phyloP scores from a whole-genome alignment of 2,329 filamentous ascomycete genomes.

The Rhinocladiella mackenziei region DNA sequence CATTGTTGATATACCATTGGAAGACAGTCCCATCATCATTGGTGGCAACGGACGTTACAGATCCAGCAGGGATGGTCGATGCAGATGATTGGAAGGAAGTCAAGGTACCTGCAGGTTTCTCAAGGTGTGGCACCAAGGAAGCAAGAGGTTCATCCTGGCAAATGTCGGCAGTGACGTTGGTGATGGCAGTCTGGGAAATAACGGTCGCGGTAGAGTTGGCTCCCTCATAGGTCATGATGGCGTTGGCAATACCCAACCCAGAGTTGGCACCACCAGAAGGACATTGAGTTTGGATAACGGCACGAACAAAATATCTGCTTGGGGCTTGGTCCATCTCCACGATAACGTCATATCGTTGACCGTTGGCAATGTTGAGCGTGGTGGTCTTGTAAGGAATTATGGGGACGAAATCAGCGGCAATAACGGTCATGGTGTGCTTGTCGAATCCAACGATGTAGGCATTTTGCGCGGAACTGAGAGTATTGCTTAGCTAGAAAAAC shows the following conservation, averaged over 20 bases:
- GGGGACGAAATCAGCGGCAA: slow-evolving; percentile 27
- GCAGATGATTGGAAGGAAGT: slow-evolving; percentile 31
- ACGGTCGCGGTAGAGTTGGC: slow-evolving; percentile 24
- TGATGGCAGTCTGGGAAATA: slow-evolving; percentile 18
- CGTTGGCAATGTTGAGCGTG: slow-evolving; percentile 41
- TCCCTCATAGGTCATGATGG: slow-evolving; percentile 30
- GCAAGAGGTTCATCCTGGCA: slow-evolving; percentile 32
- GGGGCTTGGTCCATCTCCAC: slow-evolving; percentile 23
- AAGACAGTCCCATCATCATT: slow-evolving; percentile 29
- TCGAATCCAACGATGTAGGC: slow-evolving; percentile 51
- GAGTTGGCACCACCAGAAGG: slow-evolving; percentile 24
- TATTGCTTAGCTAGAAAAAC: too few species aligned
- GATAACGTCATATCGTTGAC: slow-evolving; percentile 42
- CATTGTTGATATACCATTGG: slow-evolving; percentile 37
- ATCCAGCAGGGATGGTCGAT: slow-evolving; percentile 24
- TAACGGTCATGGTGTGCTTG: slow-evolving; percentile 54
- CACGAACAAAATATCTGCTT: slow-evolving; percentile 26
- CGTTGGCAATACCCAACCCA: slow-evolving; percentile 26
- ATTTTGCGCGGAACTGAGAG: slow-evolving; percentile 47
- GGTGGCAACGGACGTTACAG: slow-evolving; percentile 26
- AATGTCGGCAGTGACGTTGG: slow-evolving; percentile 22
- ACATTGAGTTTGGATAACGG: slow-evolving; percentile 26
- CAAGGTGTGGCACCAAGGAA: slow-evolving; percentile 30
- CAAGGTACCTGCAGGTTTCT: slow-evolving; percentile 24
- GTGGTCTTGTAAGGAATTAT: slow-evolving; percentile 31